Base-by-base conservation (phyloP, 2,329 filamentous ascomycete genomes). In the Tolypocladium cylindrosporum region DNA sequence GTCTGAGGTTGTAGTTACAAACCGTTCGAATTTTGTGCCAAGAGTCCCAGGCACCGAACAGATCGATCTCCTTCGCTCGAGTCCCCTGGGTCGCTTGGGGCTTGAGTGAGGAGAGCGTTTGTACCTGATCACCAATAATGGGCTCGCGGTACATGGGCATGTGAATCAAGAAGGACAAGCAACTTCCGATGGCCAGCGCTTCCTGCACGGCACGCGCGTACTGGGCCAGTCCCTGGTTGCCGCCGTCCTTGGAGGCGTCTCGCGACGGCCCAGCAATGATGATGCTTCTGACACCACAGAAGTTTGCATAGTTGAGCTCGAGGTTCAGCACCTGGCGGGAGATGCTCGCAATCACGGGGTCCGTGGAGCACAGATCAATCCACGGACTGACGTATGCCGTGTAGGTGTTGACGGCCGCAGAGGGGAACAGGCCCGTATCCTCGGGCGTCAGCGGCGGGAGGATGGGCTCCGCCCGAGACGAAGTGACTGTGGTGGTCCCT, bases 271-370 rank as follows among this genome's bases (percentile, higher is more conserved):
- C 91, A 1, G 88, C 86, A 37, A 99, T 79, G 55, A 97, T 77
- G 59, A 97, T 80, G 72, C 89, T 95, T 58, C 86, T 85, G 54
- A 94, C 82, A 41, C 95, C 95, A 68, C 91, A 97, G 74, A 97
- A 99, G 61, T 91, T 92, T 62, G 95, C 94, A 74, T 97, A 99
- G 54, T 91, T 89, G 54, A 97, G 82, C 71, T 99, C 94, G 43
- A 96, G 80, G 69, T 91, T 91, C 62, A 99, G 78, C 8, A 96
- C 89, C 74, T 97, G 93, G 51, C 90, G 85, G 41, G 93, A 97
- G 59, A 97, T 81, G 70, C 89, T 90, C 9, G 91, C 86, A 61
- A 97, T 86, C 61, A 93, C 73, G 8, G 91, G 89, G 70, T 97
- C 88, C 1, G 85, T 75, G 2, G 92, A 96, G 66, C 87, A 88